A percentile compares a stretch with the other conserved stretches of the same genome.
phyloP scores from a whole-genome alignment of 2,329 filamentous ascomycete genomes.

The Diaporthe sp. region DNA sequence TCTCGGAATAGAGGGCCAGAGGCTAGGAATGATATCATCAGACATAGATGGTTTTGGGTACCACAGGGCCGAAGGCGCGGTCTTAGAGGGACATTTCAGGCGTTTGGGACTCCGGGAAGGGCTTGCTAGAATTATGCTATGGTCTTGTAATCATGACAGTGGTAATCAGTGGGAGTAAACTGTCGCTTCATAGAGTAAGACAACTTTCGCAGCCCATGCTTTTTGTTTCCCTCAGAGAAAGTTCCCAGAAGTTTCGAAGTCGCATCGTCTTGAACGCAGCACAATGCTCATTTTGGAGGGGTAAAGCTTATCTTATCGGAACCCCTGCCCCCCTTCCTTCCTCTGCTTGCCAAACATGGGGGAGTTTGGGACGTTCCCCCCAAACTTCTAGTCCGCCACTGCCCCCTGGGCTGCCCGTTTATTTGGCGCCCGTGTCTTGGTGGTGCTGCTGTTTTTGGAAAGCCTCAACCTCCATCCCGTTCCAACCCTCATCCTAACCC shows the following conservation, averaged over 20 bases:
- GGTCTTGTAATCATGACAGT: slow-evolving; percentile 31
- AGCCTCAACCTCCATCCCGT: neutral
- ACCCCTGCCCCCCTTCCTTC: neutral
- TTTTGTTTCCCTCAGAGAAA: no score
- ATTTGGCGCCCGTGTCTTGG: slow-evolving; percentile 7
- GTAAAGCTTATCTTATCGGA: slow-evolving; percentile 36
- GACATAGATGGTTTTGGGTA: slow-evolving; percentile 42
- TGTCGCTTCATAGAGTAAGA: slow-evolving; percentile 34
- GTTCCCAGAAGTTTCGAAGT: neutral
- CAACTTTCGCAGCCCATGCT: slow-evolving; percentile 9
- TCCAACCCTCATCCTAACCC: slow-evolving; percentile 12
- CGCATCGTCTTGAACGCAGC: neutral
- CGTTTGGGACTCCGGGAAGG: slow-evolving; percentile 29
- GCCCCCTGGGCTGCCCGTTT: neutral
- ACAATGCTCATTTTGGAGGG: slow-evolving; percentile 21
- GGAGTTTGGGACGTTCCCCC: neutral
- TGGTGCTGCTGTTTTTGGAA: neutral
- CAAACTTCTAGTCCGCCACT: neutral
- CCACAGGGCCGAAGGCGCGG: slow-evolving; percentile 4
- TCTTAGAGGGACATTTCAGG: slow-evolving; percentile 36
- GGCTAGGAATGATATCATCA: slow-evolving; percentile 16
- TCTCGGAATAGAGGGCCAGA: slow-evolving; percentile 70
- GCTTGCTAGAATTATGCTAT: slow-evolving; percentile 29
- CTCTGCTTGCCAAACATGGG: neutral
- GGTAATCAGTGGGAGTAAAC: slow-evolving; percentile 13